These are phyloP conservation scores for Diplodia mutila DNA, from an alignment of 2,329 filamentous ascomycete genomes.

Conservation along the genomic window DNA sequence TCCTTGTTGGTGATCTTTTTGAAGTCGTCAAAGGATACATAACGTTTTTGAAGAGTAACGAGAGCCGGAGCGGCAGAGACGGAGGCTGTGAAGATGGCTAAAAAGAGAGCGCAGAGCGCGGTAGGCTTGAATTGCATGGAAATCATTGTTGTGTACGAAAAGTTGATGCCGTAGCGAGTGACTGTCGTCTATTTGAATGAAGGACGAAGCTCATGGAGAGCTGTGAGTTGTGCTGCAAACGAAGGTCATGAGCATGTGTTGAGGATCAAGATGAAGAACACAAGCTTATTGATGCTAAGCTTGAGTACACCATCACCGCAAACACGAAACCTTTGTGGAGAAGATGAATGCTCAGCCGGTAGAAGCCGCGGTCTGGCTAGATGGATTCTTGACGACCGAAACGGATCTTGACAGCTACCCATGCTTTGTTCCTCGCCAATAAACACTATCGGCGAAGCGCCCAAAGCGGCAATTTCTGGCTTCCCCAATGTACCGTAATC, in stretches of 20 bases:
- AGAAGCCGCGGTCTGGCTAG: background rate
- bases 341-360: background rate
- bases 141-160: background rate
- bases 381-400: background rate
- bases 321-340: background rate
- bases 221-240: background rate
- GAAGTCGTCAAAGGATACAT: background rate
- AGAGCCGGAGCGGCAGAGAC: background rate
- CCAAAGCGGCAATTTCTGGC: no score
- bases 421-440: no score
- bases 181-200: background rate
- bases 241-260: background rate
- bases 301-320: background rate
- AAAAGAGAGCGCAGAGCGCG: background rate
- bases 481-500: no score
- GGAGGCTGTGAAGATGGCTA: background rate
- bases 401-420: background rate
- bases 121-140: background rate
- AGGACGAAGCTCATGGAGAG: background rate
- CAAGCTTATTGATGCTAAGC: background rate
- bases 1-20: background rate
- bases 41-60: background rate
- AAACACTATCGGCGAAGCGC: no score
- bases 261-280: background rate
- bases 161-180: background rate